Evolutionary conservation across 495 filamentous ascomycete species (phyloP).

Genomic region (Cudoniella acicularis): DNA sequence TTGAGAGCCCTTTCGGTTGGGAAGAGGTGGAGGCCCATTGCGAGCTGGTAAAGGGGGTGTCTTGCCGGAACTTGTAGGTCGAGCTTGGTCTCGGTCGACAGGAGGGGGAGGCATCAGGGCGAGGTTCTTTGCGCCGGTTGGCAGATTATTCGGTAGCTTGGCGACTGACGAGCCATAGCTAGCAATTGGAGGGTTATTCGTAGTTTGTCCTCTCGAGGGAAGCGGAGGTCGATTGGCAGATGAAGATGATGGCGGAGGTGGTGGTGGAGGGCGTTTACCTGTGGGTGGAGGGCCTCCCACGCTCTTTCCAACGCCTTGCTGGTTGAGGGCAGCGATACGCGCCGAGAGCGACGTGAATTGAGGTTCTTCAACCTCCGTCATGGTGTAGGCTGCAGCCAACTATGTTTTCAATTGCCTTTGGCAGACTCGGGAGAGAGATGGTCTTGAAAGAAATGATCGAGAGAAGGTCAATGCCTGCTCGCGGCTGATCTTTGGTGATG

Average conservation of each 20-base stretch:
- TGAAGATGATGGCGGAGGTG: conserved; percentile 41
- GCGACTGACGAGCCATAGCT: conserved; percentile 22
- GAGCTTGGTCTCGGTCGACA: conserved; percentile 31
- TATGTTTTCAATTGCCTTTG: too few species aligned
- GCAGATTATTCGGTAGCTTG: conserved; percentile 15
- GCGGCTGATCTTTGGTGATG: background rate
- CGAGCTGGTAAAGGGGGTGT: conserved; percentile 20
- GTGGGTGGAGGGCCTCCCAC: conserved; percentile 39
- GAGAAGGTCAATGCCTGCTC: background rate
- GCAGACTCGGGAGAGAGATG: background rate
- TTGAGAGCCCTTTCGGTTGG: conserved; percentile 16
- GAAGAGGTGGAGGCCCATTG: conserved; percentile 25
- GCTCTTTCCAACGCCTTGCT: conserved; percentile 28
- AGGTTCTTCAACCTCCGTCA: conserved; percentile 53
- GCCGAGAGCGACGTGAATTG: conserved; percentile 50
- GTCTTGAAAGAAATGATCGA: too few species aligned
- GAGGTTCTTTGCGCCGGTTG: conserved; percentile 9
- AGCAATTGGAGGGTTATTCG: conserved; percentile 23
- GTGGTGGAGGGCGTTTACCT: conserved; percentile 44
- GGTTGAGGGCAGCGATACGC: conserved; percentile 53
- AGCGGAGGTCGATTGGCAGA: conserved; percentile 23
- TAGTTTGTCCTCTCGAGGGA: conserved; percentile 21
- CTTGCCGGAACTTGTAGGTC: background rate
- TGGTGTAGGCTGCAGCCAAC: conserved; percentile 20
- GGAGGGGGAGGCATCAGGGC: conserved; percentile 49